A percentile compares a stretch with the other conserved stretches of the same genome.
Evolutionary conservation across 345 rosid genomes (phyloP).

Genomic region (Eucalyptus microcorys): DNA sequence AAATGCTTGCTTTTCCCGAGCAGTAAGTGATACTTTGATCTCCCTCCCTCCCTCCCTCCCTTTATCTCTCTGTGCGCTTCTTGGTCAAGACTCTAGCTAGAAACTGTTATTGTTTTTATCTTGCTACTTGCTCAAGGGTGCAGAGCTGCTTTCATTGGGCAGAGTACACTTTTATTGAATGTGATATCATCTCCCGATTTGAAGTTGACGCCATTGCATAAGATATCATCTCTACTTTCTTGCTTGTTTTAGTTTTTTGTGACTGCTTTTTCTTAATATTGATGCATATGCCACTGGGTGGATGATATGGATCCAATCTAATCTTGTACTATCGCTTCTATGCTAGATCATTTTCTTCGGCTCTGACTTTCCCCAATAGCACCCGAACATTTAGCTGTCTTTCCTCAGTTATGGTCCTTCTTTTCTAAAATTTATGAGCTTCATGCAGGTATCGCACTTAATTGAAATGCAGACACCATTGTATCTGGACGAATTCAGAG

Average conservation of each 20-base stretch:
- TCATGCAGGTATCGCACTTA: conserved; percentile 61
- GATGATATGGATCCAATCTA: neutral
- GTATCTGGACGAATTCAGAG: conserved; percentile 50
- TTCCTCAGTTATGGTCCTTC: neutral
- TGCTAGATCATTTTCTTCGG: neutral
- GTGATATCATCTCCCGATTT: neutral
- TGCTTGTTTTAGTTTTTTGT: neutral
- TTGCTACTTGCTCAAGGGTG: neutral
- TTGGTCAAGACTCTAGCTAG: neutral
- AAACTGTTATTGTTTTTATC: no score
- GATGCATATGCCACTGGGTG: neutral
- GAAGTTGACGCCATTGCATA: neutral
- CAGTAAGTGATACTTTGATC: conserved; percentile 34
- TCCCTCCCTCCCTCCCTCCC: neutral
- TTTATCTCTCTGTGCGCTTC: neutral
- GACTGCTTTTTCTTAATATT: neutral
- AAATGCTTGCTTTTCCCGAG: conserved; percentile 83
- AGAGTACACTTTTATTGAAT: neutral
- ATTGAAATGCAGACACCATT: conserved; percentile 85
- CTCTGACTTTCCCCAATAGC: neutral
- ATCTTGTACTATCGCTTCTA: neutral
- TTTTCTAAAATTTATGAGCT: neutral
- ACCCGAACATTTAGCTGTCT: neutral
- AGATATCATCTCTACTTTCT: neutral
- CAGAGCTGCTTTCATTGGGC: neutral